Evolutionary conservation across 108 stramenopile genomes (phyloP), one percentile per base, ranked within the genome.

Genomic region (Seminavis robusta): DNA sequence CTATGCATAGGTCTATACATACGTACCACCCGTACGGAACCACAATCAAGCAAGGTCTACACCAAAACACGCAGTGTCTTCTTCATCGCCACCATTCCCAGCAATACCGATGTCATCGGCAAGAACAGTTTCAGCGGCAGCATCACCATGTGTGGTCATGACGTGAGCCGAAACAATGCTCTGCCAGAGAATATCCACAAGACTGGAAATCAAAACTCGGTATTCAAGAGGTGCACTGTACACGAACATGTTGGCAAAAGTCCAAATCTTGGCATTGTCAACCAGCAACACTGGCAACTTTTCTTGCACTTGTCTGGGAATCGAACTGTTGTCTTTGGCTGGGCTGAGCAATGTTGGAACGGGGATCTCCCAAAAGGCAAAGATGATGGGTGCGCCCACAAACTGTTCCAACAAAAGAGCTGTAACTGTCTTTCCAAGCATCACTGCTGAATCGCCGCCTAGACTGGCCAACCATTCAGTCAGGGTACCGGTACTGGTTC

Each of bases 91-190:
- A n/a, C n/a, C n/a, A n/a, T n/a, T n/a, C n/a, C n/a, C n/a, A n/a
- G n/a, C n/a, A n/a, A n/a, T n/a, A n/a, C n/a, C n/a, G n/a, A n/a
- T n/a, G n/a, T n/a, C n/a, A n/a, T n/a, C n/a, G n/a, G n/a, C n/a
- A n/a, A n/a, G n/a, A n/a, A n/a, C n/a, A n/a, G n/a, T n/a, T n/a
- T n/a, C n/a, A n/a, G n/a, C n/a, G n/a, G n/a, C n/a, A n/a, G n/a
- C n/a, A n/a, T n/a, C n/a, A n/a, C n/a, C n/a, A n/a, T n/a, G n/a
- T n/a, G n/a, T n/a, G n/a, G n/a, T n/a, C n/a, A n/a, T n/a, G n/a
- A n/a, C n/a, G n/a, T n/a, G n/a, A n/a, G 47, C 56, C 8, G 73
- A 74, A 21, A 74, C 61, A 38, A 74, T 68, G 36, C 62, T 74
- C 49, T 74, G 73, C 73, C 73, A 74, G 25, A 62, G 21, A 26